Evolutionary conservation across 192 early-diverging fungal genomes (phyloP).

Genomic region (Geranomyces variabilis): DNA sequence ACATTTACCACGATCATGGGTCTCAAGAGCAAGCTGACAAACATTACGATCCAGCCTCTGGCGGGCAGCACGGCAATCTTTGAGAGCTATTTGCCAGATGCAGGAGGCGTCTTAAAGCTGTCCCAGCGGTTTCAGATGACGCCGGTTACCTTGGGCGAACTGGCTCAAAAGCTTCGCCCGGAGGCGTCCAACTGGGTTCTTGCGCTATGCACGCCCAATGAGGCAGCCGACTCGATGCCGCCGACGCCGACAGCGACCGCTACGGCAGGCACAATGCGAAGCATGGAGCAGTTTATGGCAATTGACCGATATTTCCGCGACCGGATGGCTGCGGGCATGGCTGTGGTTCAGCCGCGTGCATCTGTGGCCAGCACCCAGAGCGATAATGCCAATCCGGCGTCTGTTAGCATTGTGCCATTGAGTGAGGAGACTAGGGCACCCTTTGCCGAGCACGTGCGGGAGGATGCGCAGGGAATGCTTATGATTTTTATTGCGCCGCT

Average conservation of each 20-base stretch:
- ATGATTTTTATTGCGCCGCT: neutral
- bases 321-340: constrained; percentile 12
- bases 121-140: constrained; percentile 22
- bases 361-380: neutral
- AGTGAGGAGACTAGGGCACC: constrained; percentile 7
- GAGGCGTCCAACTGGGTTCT: constrained; percentile 1
- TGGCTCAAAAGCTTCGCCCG: neutral
- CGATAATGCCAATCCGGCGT: neutral
- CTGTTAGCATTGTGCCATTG: constrained; percentile 7
- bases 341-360: neutral
- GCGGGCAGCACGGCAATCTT: constrained; percentile 3
- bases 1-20: constrained; percentile 6
- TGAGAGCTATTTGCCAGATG: neutral
- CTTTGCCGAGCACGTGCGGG: neutral
- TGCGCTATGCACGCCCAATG: constrained; percentile 1
- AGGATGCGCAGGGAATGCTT: constrained; percentile 1
- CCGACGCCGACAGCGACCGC: neutral
- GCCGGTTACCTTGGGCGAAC: neutral
- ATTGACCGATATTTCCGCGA: constrained; percentile 16
- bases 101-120: constrained; percentile 10
- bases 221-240: neutral
- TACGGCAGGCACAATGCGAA: too few relatives aligned
- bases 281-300: constrained; percentile 13
- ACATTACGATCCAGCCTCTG: constrained; percentile 7
- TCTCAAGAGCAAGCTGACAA: constrained; percentile 15